These are phyloP conservation scores for Margaritispora aquatica DNA, from an alignment of 495 filamentous ascomycete genomes.

Conservation along the genomic window DNA sequence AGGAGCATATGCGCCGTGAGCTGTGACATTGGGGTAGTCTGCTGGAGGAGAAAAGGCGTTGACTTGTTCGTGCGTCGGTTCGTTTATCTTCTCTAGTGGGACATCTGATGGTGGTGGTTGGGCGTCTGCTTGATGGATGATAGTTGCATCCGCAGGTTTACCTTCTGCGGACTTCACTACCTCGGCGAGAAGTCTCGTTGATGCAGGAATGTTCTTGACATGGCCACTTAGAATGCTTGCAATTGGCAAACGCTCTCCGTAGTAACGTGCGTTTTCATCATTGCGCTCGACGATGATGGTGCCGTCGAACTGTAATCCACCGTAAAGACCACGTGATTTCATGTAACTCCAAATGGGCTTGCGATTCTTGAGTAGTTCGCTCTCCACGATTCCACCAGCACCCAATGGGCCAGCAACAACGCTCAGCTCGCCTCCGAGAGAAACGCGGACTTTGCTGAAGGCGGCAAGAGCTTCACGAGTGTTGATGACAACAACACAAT, in stretches of 20 bases:
- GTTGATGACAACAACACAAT: slow-evolving; percentile 81
- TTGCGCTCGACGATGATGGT: slow-evolving; percentile 71
- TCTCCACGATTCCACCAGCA: slow-evolving; percentile 61
- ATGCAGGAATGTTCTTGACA: slow-evolving; percentile 26
- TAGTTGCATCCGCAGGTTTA: slow-evolving; percentile 27
- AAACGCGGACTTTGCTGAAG: slow-evolving; percentile 67
- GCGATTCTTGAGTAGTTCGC: slow-evolving; percentile 34
- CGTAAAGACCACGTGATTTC: slow-evolving; percentile 74
- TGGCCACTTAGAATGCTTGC: slow-evolving; percentile 64
- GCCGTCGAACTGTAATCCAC: slow-evolving; percentile 71
- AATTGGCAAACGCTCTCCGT: slow-evolving; percentile 56
- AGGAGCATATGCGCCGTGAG: background rate
- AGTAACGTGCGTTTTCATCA: slow-evolving; percentile 77
- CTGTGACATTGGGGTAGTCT: background rate
- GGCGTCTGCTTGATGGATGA: slow-evolving; percentile 37
- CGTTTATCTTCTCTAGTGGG: slow-evolving; percentile 36
- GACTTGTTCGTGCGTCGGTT: slow-evolving; percentile 11
- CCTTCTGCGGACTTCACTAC: slow-evolving; percentile 19
- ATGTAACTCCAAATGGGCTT: slow-evolving; percentile 73
- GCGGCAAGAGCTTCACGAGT: slow-evolving; percentile 63
- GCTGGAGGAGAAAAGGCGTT: slow-evolving; percentile 7
- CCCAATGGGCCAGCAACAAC: slow-evolving; percentile 70
- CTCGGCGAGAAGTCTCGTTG: slow-evolving; percentile 18
- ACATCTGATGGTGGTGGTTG: slow-evolving; percentile 68
- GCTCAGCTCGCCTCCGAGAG: slow-evolving; percentile 68